phyloP scores from a whole-genome alignment of 2,329 filamentous ascomycete species.

The Camillea tinctor region DNA sequence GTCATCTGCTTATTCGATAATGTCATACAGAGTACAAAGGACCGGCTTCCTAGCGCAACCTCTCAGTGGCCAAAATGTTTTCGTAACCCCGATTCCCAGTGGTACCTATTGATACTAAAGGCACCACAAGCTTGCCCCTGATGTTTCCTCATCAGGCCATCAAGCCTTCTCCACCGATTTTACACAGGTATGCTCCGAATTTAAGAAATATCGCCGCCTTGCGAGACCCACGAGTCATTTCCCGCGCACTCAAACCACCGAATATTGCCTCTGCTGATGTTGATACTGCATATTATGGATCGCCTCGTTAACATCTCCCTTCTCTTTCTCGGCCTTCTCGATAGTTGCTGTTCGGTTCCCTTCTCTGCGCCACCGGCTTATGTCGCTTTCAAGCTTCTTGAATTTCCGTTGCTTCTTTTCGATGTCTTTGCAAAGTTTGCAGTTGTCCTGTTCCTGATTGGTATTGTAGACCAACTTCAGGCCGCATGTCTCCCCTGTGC shows the following conservation, averaged over 20 bases:
- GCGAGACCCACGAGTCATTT: slow-evolving; percentile 1
- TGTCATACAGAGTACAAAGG: slow-evolving; percentile 21
- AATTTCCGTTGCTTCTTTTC: slow-evolving; percentile 78
- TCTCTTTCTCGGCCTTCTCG: slow-evolving; percentile 67
- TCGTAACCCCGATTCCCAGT: slow-evolving; percentile 11
- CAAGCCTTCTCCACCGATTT: slow-evolving; percentile 15
- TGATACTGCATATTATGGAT: slow-evolving; percentile 46
- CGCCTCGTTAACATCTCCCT: slow-evolving; percentile 63
- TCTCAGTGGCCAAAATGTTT: slow-evolving; percentile 13
- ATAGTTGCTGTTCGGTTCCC: slow-evolving; percentile 73
- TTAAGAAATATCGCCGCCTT: not conserved
- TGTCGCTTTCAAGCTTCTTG: slow-evolving; percentile 70
- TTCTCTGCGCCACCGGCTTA: slow-evolving; percentile 75
- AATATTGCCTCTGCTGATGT: slow-evolving; percentile 41
- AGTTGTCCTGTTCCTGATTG: slow-evolving; percentile 60
- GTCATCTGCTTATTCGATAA: slow-evolving; percentile 3
- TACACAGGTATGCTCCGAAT: slow-evolving; percentile 2
- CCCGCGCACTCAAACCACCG: slow-evolving; percentile 30
- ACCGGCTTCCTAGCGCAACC: slow-evolving; percentile 20
- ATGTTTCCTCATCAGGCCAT: slow-evolving; percentile 7
- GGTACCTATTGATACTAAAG: slow-evolving; percentile 14
- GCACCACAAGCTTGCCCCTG: not conserved
- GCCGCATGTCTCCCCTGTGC: slow-evolving; percentile 93
- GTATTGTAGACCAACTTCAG: slow-evolving; percentile 85
- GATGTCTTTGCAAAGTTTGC: slow-evolving; percentile 85